These are phyloP conservation scores for Castanea mollissima DNA, from an alignment of 306 rosid genomes.

Conservation along the genomic window DNA sequence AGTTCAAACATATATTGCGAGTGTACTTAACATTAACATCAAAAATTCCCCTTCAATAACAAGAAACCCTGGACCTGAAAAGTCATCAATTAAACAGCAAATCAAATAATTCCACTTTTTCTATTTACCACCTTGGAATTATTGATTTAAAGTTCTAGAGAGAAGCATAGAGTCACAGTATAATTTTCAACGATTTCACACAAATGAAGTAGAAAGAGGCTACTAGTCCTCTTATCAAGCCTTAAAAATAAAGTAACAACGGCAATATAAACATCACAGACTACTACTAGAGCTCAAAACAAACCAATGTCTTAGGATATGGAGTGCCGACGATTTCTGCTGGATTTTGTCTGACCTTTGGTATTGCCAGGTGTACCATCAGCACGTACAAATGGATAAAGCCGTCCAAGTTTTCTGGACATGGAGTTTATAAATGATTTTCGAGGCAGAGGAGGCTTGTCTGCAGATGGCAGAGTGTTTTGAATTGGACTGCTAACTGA, in stretches of 20 bases:
- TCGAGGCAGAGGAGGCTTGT: constrained; percentile 74
- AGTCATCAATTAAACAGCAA: constrained; percentile 16
- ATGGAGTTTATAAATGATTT: constrained; percentile 69
- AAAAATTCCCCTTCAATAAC: neutral
- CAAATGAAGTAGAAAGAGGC: constrained; percentile 15
- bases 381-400: constrained; percentile 70
- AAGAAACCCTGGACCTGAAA: neutral
- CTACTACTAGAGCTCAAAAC: neutral
- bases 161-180: constrained; percentile 23
- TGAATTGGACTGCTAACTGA: constrained; percentile 48
- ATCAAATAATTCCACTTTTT: constrained; percentile 22
- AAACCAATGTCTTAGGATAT: constrained; percentile 52
- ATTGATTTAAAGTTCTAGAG: constrained; percentile 26
- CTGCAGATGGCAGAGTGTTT: constrained; percentile 38
- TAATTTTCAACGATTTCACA: constrained; percentile 37
- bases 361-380: constrained; percentile 47
- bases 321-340: constrained; percentile 83
- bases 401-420: constrained; percentile 64
- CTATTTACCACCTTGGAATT: constrained; percentile 24
- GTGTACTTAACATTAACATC: neutral
- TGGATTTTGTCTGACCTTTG: constrained; percentile 53
- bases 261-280: constrained; percentile 11
- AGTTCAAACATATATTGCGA: neutral
- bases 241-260: constrained; percentile 22
- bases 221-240: constrained; percentile 25